Conservation (phyloP, 129 eudicot genomes). For the Flaveria brownii region DNA sequence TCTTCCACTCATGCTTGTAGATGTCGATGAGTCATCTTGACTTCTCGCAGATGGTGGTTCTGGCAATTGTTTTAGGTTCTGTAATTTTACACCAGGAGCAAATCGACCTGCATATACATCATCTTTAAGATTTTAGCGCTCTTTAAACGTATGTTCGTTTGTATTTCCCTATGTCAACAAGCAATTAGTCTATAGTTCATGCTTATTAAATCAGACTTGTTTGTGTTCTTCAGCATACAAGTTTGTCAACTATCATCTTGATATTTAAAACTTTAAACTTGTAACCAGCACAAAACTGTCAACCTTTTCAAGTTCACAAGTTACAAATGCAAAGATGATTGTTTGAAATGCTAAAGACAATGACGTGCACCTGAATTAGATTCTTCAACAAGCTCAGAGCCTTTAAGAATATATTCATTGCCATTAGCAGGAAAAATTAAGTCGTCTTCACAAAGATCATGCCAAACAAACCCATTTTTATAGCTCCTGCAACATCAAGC, state of each 20-base stretch:
- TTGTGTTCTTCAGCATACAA: neutral
- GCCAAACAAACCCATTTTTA: slow-evolving; percentile 95
- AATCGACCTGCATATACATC: slow-evolving; percentile 43
- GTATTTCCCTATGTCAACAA: neutral
- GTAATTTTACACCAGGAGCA: neutral
- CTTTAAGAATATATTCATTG: slow-evolving; percentile 90
- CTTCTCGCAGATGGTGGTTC: slow-evolving; percentile 71
- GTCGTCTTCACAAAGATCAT: slow-evolving; percentile 93
- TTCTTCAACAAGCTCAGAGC: slow-evolving; percentile 91
- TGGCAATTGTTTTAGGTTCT: slow-evolving; percentile 57
- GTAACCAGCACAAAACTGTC: slow-evolving; percentile 5
- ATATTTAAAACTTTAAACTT: neutral
- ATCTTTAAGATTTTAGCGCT: neutral
- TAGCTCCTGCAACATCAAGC: slow-evolving; percentile 62
- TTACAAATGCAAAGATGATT: neutral
- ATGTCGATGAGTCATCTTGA: slow-evolving; percentile 77
- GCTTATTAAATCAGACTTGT: neutral
- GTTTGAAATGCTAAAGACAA: neutral
- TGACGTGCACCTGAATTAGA: slow-evolving; percentile 53
- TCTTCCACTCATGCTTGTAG: slow-evolving; percentile 67
- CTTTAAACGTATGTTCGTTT: neutral
- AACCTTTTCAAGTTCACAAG: no score
- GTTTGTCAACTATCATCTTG: neutral
- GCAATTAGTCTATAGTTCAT: neutral
- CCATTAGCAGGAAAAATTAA: slow-evolving; percentile 89